A percentile compares a stretch with the other conserved stretches of the same genome.
Conservation (phyloP, 306 rosid species). For the Quercus aquifolioides region DNA sequence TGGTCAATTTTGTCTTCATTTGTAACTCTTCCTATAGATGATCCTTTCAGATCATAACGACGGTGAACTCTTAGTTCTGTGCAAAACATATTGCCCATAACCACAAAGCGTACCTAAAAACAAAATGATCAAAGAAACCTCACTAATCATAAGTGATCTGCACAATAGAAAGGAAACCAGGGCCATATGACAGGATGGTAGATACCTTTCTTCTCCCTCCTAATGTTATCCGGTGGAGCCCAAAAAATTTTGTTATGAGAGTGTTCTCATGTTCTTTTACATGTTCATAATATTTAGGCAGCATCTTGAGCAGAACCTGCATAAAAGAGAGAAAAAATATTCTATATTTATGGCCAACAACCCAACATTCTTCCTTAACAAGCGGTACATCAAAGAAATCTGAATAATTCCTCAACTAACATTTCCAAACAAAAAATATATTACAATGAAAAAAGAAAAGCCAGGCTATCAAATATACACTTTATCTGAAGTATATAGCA, state of each 20-base stretch:
- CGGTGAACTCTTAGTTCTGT: constrained; percentile 87
- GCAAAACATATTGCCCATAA: constrained; percentile 98
- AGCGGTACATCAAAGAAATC: background rate
- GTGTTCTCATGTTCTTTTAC: constrained; percentile 79
- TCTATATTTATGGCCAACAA: background rate
- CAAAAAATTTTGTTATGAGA: constrained; percentile 89
- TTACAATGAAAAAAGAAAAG: background rate
- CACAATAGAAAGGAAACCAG: constrained; percentile 15
- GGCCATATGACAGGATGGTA: constrained; percentile 9
- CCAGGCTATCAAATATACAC: background rate
- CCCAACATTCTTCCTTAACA: background rate
- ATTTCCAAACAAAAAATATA: background rate
- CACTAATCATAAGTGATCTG: constrained; percentile 7
- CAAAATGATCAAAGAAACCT: constrained; percentile 27
- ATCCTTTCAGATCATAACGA: constrained; percentile 92
- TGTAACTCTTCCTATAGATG: constrained; percentile 80
- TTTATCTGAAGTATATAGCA: background rate
- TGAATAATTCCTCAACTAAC: background rate
- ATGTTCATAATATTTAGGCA: constrained; percentile 76
- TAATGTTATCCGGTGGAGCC: constrained; percentile 81
- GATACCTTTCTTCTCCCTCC: constrained; percentile 84
- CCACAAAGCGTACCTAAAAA: constrained; percentile 85
- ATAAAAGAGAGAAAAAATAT: background rate
- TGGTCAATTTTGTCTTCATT: constrained; percentile 48
- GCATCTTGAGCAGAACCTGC: constrained; percentile 89